A percentile compares a stretch with the other conserved stretches of the same genome.
Conservation (phyloP, 208 protist species). For the Leishmania amazonensis region DNA sequence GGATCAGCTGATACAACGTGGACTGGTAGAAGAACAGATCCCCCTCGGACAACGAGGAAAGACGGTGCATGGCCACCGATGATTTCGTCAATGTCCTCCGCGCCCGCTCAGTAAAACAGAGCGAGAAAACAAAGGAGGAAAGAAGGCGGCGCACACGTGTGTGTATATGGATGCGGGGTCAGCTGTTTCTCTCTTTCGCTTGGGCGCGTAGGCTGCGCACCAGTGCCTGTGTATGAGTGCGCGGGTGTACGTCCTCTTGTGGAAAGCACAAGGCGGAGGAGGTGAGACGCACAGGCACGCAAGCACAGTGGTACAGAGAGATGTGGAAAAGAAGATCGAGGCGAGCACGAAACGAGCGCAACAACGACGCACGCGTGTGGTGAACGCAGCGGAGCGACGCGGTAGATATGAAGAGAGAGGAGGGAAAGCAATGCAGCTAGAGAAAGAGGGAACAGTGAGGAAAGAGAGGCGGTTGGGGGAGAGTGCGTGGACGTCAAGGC, state of each 20-base stretch:
- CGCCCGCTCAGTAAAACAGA: neutral
- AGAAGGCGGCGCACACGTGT: neutral
- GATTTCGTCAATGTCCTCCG: neutral
- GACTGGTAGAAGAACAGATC: slow-evolving; percentile 82
- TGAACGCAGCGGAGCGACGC: neutral
- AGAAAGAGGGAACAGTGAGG: neutral
- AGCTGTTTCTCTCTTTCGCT: neutral
- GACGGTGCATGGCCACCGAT: slow-evolving; percentile 25
- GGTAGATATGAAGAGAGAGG: slow-evolving; percentile 8
- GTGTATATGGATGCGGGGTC: neutral
- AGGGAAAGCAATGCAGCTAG: slow-evolving; percentile 2
- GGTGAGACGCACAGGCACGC: neutral
- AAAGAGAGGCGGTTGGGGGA: neutral
- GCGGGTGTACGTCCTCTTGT: neutral
- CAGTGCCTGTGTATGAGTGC: neutral
- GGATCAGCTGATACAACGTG: slow-evolving; percentile 73
- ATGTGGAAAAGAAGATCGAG: neutral
- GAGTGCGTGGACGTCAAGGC: neutral
- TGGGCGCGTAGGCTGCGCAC: neutral
- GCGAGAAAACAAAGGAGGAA: neutral
- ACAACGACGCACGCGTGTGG: neutral
- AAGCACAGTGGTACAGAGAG: neutral
- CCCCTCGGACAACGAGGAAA: slow-evolving; percentile 34
- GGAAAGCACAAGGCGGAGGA: neutral
- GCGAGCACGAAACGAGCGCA: neutral